phyloP scores from a whole-genome alignment of 1,139 yeast species.

The Blastobotrys arbuscula region DNA sequence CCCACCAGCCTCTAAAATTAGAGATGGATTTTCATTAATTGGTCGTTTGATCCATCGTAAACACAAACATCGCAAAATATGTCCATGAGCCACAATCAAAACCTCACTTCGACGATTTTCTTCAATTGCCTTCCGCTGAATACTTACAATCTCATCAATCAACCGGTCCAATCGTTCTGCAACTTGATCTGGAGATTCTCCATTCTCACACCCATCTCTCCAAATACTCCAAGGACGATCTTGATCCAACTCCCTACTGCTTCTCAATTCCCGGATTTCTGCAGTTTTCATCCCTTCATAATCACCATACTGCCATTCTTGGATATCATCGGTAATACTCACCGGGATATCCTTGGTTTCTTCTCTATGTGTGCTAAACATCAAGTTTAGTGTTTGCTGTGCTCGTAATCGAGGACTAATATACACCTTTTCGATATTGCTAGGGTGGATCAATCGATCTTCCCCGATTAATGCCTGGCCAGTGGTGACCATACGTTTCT shows the following conservation, averaged over 20 bases:
- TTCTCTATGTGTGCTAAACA: constrained; percentile 41
- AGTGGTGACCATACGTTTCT: constrained; percentile 64
- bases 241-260: constrained; percentile 50
- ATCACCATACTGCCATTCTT: constrained; percentile 97
- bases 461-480: constrained; percentile 65
- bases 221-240: constrained; percentile 85
- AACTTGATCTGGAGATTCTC: constrained; percentile 65
- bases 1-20: constrained; percentile 91
- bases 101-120: constrained; percentile 60
- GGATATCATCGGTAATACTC: constrained; percentile 50
- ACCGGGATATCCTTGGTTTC: constrained; percentile 31
- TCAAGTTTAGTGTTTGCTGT: constrained; percentile 58
- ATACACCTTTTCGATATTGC: constrained; percentile 54
- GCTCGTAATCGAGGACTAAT: constrained; percentile 83
- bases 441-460: constrained; percentile 58
- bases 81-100: constrained; percentile 87
- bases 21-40: constrained; percentile 62
- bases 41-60: constrained; percentile 74
- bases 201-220: constrained; percentile 90
- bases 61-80: constrained; percentile 80
- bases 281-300: constrained; percentile 77
- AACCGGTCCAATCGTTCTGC: constrained; percentile 64
- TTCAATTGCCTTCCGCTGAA: constrained; percentile 58
- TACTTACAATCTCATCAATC: constrained; percentile 53
- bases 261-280: constrained; percentile 59